These are phyloP conservation scores for Globisporangium ultimum DNA, from an alignment of 352 stramenopile species.

Conservation along the genomic window DNA sequence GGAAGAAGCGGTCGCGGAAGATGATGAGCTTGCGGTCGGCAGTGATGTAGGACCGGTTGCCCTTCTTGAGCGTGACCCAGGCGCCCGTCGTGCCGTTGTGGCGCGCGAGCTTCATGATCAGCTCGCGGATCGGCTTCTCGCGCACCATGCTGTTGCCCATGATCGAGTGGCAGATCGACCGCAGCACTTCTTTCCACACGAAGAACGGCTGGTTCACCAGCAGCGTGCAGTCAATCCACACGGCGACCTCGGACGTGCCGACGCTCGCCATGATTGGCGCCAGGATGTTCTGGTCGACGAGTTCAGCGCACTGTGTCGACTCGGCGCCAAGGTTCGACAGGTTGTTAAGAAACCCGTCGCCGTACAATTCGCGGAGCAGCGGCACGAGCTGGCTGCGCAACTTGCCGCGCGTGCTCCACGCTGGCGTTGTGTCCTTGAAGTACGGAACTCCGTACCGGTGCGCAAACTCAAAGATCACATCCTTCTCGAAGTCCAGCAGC, in stretches of 20 bases:
- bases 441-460: constrained; percentile 95
- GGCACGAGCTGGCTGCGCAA: constrained; percentile 93
- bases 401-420: constrained; percentile 97
- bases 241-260: constrained; percentile 48
- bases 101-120: constrained; percentile 67
- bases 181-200: constrained; percentile 87
- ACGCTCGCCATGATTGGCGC: constrained; percentile 61
- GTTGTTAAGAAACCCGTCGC: constrained; percentile 82
- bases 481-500: constrained; percentile 93
- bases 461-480: constrained; percentile 93
- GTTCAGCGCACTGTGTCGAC: constrained; percentile 73
- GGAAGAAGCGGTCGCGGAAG: constrained; percentile 79
- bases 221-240: constrained; percentile 67
- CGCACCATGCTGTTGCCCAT: constrained; percentile 86
- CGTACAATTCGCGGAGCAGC: constrained; percentile 95
- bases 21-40: constrained; percentile 62
- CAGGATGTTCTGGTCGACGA: constrained; percentile 57
- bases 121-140: constrained; percentile 75
- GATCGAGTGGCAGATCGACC: constrained; percentile 68
- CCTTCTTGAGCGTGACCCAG: constrained; percentile 86
- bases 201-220: constrained; percentile 69
- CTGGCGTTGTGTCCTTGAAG: constrained; percentile 96
- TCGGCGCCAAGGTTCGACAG: constrained; percentile 75
- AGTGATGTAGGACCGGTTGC: constrained; percentile 75
- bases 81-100: constrained; percentile 42